These are phyloP conservation scores for Oryza officinalis DNA, from an alignment of 176 grass and related monocot species.

Conservation along the genomic window DNA sequence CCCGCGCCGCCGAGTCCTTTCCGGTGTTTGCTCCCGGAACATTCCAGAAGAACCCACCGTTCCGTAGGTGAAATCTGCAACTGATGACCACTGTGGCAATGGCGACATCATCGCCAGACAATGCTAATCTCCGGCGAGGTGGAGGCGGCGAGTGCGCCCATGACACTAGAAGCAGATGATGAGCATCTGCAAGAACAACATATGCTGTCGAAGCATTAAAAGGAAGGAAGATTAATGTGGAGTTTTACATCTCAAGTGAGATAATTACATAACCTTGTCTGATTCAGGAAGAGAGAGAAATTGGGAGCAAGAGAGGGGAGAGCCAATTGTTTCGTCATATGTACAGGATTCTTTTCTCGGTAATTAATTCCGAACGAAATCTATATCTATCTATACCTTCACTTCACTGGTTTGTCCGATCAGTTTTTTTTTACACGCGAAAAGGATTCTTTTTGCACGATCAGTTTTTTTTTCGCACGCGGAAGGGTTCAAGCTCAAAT, in stretches of 20 bases:
- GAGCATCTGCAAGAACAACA: not conserved
- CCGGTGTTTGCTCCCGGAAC: conserved; percentile 64
- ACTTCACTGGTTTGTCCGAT: too few species aligned
- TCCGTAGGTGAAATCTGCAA: conserved; percentile 52
- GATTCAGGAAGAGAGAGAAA: too few species aligned
- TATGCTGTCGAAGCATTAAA: not conserved
- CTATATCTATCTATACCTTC: too few species aligned
- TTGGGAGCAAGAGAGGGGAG: not conserved
- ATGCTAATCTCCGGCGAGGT: not conserved
- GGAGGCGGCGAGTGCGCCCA: too few species aligned
- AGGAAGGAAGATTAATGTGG: not conserved
- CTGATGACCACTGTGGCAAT: not conserved
- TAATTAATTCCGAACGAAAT: not conserved
- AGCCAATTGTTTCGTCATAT: not conserved
- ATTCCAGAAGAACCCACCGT: conserved; percentile 54
- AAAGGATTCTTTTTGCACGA: too few species aligned
- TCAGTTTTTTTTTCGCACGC: too few species aligned
- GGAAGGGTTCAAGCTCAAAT: too few species aligned
- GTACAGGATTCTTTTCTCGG: not conserved
- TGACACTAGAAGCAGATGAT: not conserved
- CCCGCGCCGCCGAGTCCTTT: conserved; percentile 44
- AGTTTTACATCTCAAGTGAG: too few species aligned
- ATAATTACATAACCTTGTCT: not conserved
- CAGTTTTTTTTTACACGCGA: too few species aligned
- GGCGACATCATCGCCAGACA: not conserved